These are phyloP conservation scores for Xylariaceae sp. DNA, from an alignment of 2,329 filamentous ascomycete genomes.

Conservation along the genomic window DNA sequence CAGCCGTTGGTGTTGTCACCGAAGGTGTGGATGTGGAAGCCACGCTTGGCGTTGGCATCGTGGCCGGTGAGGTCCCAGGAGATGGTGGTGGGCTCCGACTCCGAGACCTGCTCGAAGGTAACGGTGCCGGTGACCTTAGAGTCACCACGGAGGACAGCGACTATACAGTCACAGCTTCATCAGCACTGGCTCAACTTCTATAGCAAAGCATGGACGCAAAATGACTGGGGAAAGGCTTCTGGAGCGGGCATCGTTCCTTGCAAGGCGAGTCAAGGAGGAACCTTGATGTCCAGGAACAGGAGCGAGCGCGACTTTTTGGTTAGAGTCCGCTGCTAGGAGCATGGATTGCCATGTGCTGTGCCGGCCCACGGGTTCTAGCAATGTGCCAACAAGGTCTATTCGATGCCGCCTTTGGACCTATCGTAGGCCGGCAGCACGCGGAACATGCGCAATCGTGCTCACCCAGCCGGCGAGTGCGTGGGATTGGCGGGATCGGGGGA, in stretches of 20 bases:
- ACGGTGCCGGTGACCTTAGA: slow-evolving; percentile 91
- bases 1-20: slow-evolving; percentile 99
- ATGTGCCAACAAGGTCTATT: slow-evolving; percentile 14
- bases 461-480: slow-evolving; percentile 25
- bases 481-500: slow-evolving; percentile 24
- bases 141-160: slow-evolving; percentile 96
- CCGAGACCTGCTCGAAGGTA: slow-evolving; percentile 86
- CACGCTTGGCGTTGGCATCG: slow-evolving; percentile 92
- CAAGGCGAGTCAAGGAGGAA: slow-evolving; percentile 14
- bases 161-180: slow-evolving; percentile 43
- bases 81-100: slow-evolving; percentile 77
- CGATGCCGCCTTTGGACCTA: slow-evolving; percentile 36
- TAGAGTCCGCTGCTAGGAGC: slow-evolving; percentile 1
- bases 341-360: slow-evolving; percentile 22
- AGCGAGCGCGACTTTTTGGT: slow-evolving; percentile 8
- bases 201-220: slow-evolving; percentile 15
- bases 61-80: slow-evolving; percentile 89
- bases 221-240: slow-evolving; percentile 3
- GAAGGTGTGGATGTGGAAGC: slow-evolving; percentile 98
- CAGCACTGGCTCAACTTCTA: slow-evolving; percentile 23
- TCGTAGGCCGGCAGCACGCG: slow-evolving; percentile 23
- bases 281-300: slow-evolving; percentile 13
- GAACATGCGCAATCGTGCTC: slow-evolving; percentile 60
- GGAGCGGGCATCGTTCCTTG: slow-evolving; percentile 18
- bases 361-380: slow-evolving; percentile 25